Percentiles rank a stretch among this genome's conserved stretches.
These are phyloP conservation scores for Gypsophila paniculata DNA, from an alignment of 179 eudicot genomes.

Conservation along the genomic window DNA sequence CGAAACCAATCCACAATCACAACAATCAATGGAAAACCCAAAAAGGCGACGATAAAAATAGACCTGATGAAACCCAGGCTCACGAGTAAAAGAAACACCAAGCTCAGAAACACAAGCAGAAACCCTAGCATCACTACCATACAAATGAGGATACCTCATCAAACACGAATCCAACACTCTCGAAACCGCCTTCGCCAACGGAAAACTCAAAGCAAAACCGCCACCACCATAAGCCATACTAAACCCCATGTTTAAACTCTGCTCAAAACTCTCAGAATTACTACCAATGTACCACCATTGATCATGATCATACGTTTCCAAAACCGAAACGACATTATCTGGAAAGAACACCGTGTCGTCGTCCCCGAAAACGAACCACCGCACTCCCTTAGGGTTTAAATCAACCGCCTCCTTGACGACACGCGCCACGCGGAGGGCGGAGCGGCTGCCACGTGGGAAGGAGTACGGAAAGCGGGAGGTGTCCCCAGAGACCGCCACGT, in stretches of 20 bases:
- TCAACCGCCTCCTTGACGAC: conserved; percentile 52
- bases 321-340: conserved; percentile 36
- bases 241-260: conserved; percentile 42
- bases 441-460: conserved; percentile 38
- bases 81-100: conserved; percentile 58
- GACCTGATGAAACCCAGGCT: conserved; percentile 93
- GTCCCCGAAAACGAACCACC: conserved; percentile 71
- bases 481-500: conserved; percentile 34
- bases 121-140: conserved; percentile 74
- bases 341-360: conserved; percentile 71
- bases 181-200: conserved; percentile 55
- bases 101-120: conserved; percentile 69
- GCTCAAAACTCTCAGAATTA: conserved; percentile 54
- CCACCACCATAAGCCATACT: conserved; percentile 85
- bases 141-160: conserved; percentile 61
- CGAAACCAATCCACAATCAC: background rate
- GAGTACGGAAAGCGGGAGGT: conserved; percentile 50
- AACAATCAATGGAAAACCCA: background rate
- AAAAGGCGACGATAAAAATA: background rate
- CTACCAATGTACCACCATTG: conserved; percentile 59
- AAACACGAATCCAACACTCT: conserved; percentile 66
- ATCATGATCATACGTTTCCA: conserved; percentile 51
- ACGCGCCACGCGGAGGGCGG: conserved; percentile 65
- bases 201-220: conserved; percentile 61
- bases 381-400: conserved; percentile 20